Conservation (phyloP, 495 filamentous ascomycete species). For the Penicillium macrosclerotiorum region DNA sequence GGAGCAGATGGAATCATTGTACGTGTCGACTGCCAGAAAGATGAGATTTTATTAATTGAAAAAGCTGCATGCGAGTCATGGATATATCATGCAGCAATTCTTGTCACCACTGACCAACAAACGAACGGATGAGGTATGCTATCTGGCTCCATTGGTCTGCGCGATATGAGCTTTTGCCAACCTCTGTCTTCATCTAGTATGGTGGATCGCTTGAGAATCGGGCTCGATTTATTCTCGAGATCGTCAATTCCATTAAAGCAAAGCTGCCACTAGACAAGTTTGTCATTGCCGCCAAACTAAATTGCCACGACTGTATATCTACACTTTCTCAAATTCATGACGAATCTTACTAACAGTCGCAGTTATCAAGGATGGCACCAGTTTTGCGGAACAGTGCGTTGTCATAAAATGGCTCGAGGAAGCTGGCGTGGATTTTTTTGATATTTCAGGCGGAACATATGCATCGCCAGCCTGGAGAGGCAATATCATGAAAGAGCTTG, state of each 20-base stretch:
- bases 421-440: conserved; percentile 17
- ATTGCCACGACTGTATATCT: conserved; percentile 17
- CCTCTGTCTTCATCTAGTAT: conserved; percentile 23
- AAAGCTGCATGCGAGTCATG: conserved; percentile 20
- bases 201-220: conserved; percentile 43
- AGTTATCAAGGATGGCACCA: conserved; percentile 16
- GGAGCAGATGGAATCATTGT: conserved; percentile 19
- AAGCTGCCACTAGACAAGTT: conserved; percentile 13
- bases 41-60: neutral
- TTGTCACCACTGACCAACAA: conserved; percentile 36
- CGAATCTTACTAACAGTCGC: neutral
- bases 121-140: conserved; percentile 31
- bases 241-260: conserved; percentile 19
- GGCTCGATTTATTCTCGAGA: conserved; percentile 32
- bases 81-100: conserved; percentile 38
- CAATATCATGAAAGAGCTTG: conserved; percentile 16
- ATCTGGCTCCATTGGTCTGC: neutral
- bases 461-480: conserved; percentile 19
- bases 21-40: neutral
- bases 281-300: conserved; percentile 16
- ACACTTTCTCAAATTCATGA: neutral
- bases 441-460: conserved; percentile 19
- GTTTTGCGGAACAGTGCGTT: conserved; percentile 19
- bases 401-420: conserved; percentile 19
- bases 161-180: neutral